Percentiles rank a stretch among this genome's conserved stretches.
Conservation (phyloP, 208 protist species). For the Leishmania arabica region DNA sequence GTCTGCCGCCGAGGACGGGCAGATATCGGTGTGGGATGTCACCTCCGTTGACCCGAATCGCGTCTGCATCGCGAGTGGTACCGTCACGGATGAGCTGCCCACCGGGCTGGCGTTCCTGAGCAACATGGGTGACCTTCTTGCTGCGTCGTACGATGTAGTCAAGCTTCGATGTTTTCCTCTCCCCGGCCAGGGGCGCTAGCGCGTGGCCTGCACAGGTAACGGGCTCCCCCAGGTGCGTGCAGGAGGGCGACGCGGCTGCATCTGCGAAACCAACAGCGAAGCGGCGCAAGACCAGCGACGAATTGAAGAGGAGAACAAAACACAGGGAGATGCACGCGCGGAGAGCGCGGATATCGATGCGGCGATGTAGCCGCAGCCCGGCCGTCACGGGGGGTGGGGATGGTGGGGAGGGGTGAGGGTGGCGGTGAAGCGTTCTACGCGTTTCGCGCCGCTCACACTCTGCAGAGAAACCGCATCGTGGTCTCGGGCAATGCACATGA, state of each 20-base stretch:
- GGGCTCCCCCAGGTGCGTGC: background rate
- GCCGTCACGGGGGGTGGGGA: background rate
- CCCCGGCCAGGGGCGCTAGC: background rate
- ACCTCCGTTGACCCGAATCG: background rate
- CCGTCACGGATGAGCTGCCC: slow-evolving; percentile 23
- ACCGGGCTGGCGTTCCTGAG: slow-evolving; percentile 30
- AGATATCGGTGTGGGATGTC: slow-evolving; percentile 40
- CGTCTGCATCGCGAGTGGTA: slow-evolving; percentile 16
- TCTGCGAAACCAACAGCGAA: background rate
- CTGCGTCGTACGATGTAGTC: slow-evolving; percentile 21
- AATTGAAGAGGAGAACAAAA: background rate
- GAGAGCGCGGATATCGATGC: background rate
- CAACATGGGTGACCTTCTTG: background rate
- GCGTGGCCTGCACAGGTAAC: background rate
- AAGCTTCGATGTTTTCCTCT: slow-evolving; percentile 12
- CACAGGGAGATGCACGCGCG: background rate
- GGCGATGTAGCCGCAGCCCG: background rate
- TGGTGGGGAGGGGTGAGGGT: too few relatives aligned
- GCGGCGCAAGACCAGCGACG: background rate
- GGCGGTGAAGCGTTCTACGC: background rate
- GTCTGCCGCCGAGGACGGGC: slow-evolving; percentile 60
- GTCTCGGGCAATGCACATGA: background rate
- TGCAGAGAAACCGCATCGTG: background rate
- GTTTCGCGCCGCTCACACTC: background rate
- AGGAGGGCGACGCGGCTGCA: background rate